Conservation (phyloP, 495 filamentous ascomycete species). For the Xylaria curta region DNA sequence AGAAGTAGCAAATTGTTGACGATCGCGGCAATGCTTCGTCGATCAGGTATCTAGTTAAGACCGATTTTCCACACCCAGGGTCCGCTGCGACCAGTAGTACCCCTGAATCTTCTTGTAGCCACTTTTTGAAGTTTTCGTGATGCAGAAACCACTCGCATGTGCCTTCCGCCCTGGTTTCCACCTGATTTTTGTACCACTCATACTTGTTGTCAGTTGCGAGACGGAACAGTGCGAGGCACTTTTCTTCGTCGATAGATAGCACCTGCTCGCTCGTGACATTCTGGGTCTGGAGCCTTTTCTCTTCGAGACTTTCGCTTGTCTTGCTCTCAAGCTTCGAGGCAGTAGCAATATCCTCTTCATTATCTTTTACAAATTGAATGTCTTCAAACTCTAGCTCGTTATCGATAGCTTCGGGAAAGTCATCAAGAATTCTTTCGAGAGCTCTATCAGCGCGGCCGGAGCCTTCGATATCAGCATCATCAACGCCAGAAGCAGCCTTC, state of each 20-base stretch:
- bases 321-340: neutral
- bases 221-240: neutral
- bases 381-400: neutral
- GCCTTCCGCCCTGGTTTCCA: constrained; percentile 41
- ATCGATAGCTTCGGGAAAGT: neutral
- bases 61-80: constrained; percentile 63
- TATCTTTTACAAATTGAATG: neutral
- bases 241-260: neutral
- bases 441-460: neutral
- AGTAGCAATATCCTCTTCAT: neutral
- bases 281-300: neutral
- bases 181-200: constrained; percentile 42
- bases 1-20: constrained; percentile 54
- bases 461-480: neutral
- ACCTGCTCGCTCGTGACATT: neutral
- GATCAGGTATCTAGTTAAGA: constrained; percentile 51
- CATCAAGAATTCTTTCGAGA: neutral
- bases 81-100: constrained; percentile 59
- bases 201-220: neutral
- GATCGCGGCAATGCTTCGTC: constrained; percentile 39
- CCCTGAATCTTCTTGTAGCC: constrained; percentile 34
- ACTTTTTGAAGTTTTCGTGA: constrained; percentile 42
- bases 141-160: constrained; percentile 51
- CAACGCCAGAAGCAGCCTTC: neutral
- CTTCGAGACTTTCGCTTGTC: neutral